Conservation (phyloP, 768 basidiomycete species). For the Mycena venus region DNA sequence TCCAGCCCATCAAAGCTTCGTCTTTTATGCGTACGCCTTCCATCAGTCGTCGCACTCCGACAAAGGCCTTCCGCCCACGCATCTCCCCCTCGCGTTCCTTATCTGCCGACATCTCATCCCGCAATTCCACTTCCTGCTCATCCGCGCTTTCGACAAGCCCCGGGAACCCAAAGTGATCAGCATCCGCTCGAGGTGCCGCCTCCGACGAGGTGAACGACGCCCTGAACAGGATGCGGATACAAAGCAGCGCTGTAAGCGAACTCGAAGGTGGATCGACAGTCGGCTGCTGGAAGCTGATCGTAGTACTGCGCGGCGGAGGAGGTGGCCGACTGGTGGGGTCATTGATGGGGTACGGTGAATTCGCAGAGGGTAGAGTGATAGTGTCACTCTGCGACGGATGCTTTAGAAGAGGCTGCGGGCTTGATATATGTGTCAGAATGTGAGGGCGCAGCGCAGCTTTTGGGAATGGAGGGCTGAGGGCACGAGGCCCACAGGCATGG, state of each 20-base stretch:
- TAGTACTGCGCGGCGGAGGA: slow-evolving; percentile 78
- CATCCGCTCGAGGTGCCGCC: slow-evolving; percentile 76
- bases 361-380: slow-evolving; percentile 73
- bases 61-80: slow-evolving; percentile 80
- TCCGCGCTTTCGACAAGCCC: slow-evolving; percentile 84
- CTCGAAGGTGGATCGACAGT: slow-evolving; percentile 75
- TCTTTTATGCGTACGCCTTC: slow-evolving; percentile 77
- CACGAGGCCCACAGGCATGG: slow-evolving; percentile 85
- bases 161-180: slow-evolving; percentile 93
- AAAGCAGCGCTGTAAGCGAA: slow-evolving; percentile 84
- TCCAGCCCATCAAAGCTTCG: slow-evolving; percentile 70
- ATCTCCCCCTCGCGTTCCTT: slow-evolving; percentile 78
- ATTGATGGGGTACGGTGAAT: slow-evolving; percentile 67
- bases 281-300: slow-evolving; percentile 71
- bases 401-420: slow-evolving; percentile 64
- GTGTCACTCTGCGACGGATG: slow-evolving; percentile 81
- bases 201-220: slow-evolving; percentile 82
- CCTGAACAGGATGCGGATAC: slow-evolving; percentile 87
- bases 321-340: slow-evolving; percentile 76
- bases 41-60: slow-evolving; percentile 68
- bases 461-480: slow-evolving; percentile 58
- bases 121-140: slow-evolving; percentile 66
- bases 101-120: slow-evolving; percentile 63
- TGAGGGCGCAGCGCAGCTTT: slow-evolving; percentile 72
- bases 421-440: slow-evolving; percentile 82